Evolutionary conservation across 2,329 filamentous ascomycete genomes (phyloP).

Genomic region (Hirsutella thompsonii): DNA sequence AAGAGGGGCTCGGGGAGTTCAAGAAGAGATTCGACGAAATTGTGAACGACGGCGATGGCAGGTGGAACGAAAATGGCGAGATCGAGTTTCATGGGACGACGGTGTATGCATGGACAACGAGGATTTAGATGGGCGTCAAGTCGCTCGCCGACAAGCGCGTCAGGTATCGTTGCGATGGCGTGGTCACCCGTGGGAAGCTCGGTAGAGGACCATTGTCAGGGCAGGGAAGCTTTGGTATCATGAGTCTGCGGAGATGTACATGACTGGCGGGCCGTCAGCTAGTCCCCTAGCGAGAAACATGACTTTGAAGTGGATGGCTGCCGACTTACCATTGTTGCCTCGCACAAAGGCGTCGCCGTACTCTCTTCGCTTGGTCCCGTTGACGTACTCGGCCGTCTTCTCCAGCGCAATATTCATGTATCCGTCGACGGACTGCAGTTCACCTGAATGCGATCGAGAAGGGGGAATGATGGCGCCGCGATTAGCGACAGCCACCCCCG

Average conservation of each 20-base stretch:
- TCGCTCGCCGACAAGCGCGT: not conserved
- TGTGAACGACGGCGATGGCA: slow-evolving; percentile 36
- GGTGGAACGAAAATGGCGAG: slow-evolving; percentile 47
- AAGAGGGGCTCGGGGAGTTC: slow-evolving; percentile 33
- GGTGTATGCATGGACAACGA: slow-evolving; percentile 48
- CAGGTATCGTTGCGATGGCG: no score
- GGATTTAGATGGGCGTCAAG: slow-evolving; percentile 17
- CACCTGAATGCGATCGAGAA: slow-evolving; percentile 52
- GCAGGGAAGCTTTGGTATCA: slow-evolving; percentile 8
- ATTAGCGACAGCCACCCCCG: no score
- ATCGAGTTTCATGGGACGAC: slow-evolving; percentile 52
- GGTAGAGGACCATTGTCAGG: not conserved
- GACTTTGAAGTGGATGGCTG: not conserved
- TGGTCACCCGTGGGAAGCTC: no score
- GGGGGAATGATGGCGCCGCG: no score
- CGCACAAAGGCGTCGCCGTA: slow-evolving; percentile 94
- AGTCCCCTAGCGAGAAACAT: not conserved
- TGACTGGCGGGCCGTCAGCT: slow-evolving; percentile 31
- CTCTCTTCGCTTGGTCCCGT: slow-evolving; percentile 66
- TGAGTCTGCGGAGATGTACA: slow-evolving; percentile 58
- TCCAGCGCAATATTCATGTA: slow-evolving; percentile 99
- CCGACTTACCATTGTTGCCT: slow-evolving; percentile 77
- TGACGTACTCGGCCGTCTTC: slow-evolving; percentile 84
- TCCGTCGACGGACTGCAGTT: slow-evolving; percentile 91
- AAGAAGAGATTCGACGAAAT: slow-evolving; percentile 39